A percentile compares a stretch with the other conserved stretches of the same genome.
phyloP scores from a whole-genome alignment of 371 early-diverging fungal species.

The Modicella reniformis region DNA sequence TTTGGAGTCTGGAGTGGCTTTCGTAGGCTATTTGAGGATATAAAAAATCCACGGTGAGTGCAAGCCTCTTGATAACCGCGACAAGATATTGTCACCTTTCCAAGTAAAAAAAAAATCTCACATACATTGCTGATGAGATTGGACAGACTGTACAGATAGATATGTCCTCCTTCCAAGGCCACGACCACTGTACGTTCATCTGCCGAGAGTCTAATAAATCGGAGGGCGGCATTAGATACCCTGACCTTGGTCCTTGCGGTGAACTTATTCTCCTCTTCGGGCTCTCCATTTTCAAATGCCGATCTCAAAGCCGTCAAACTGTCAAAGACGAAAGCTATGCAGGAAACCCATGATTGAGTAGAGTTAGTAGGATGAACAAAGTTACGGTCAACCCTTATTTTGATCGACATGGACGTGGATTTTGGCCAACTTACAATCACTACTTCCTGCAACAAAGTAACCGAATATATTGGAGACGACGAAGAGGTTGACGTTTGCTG shows the following conservation, averaged over 20 bases:
- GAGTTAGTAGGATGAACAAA: no score
- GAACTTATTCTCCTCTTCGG: conserved; percentile 22
- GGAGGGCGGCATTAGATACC: conserved; percentile 22
- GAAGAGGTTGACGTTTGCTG: conserved; percentile 29
- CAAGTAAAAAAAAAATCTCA: neutral
- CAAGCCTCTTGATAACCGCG: neutral
- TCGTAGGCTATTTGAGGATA: conserved; percentile 7
- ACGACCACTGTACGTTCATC: conserved; percentile 40
- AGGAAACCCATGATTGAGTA: no score
- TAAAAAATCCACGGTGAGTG: neutral
- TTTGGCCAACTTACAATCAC: conserved; percentile 39
- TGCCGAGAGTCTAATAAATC: conserved; percentile 39
- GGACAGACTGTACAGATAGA: conserved; percentile 29
- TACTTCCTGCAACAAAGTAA: conserved; percentile 46
- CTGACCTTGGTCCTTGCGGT: conserved; percentile 16
- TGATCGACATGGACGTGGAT: no score
- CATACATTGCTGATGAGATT: conserved; percentile 34
- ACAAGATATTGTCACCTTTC: neutral
- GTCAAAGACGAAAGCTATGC: conserved; percentile 44
- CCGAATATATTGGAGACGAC: conserved; percentile 41
- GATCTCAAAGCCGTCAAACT: conserved; percentile 26
- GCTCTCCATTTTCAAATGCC: conserved; percentile 27
- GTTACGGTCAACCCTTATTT: no score
- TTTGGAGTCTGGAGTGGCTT: conserved; percentile 8
- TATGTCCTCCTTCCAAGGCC: conserved; percentile 17